Percentiles rank a stretch among this genome's conserved stretches.
These are phyloP conservation scores for Komagataella pseudopastoris DNA, from an alignment of 805 yeast species.

Conservation along the genomic window DNA sequence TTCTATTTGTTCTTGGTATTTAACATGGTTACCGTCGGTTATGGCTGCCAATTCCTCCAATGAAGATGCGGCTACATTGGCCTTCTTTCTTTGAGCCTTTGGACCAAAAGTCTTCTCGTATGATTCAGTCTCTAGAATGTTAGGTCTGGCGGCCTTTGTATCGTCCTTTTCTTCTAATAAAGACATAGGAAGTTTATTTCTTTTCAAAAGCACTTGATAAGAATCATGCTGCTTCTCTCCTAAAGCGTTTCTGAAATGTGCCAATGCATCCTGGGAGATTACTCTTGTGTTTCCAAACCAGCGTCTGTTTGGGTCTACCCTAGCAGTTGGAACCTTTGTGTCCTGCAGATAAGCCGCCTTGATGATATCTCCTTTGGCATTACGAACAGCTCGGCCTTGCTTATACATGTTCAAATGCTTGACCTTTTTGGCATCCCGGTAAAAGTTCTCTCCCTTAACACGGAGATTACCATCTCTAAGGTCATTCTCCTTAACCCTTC, in stretches of 20 bases:
- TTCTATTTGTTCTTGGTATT: constrained; percentile 65
- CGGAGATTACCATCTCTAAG: constrained; percentile 81
- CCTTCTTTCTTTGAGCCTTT: constrained; percentile 85
- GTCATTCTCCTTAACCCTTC: constrained; percentile 75
- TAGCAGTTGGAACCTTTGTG: constrained; percentile 76
- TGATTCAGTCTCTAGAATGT: constrained; percentile 80
- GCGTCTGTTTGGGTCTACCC: constrained; percentile 91
- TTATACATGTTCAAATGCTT: constrained; percentile 87
- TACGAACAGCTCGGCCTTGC: constrained; percentile 76
- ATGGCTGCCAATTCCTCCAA: constrained; percentile 63
- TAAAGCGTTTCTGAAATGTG: constrained; percentile 89
- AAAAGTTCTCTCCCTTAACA: constrained; percentile 94
- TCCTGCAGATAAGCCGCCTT: constrained; percentile 83
- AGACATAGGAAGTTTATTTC: constrained; percentile 94
- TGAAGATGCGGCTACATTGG: constrained; percentile 60
- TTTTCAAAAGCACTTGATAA: constrained; percentile 74
- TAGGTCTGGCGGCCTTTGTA: constrained; percentile 64
- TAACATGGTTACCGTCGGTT: constrained; percentile 42
- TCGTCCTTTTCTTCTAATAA: constrained; percentile 75
- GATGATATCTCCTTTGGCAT: constrained; percentile 77
- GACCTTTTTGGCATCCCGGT: constrained; percentile 87
- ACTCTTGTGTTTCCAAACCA: constrained; percentile 98
- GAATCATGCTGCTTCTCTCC: constrained; percentile 73
- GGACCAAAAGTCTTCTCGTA: constrained; percentile 83
- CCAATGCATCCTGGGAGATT: constrained; percentile 89